Evolutionary conservation across 768 basidiomycete species (phyloP), one percentile per base, ranked within the genome.

Genomic region (Mycena rosella): DNA sequence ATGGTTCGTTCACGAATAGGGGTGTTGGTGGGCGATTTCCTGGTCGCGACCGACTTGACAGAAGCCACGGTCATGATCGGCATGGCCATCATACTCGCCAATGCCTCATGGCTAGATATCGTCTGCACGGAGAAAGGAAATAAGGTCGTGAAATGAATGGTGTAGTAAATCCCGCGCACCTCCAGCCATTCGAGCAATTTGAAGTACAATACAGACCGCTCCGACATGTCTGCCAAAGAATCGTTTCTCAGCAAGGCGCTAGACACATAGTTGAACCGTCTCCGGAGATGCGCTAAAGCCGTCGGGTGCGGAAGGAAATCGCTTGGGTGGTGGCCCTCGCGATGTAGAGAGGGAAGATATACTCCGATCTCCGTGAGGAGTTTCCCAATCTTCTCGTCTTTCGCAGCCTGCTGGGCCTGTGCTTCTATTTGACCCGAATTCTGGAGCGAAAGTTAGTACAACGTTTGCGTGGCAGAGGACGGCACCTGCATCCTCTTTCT

Each of bases 21-120:
- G 18, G 85, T 78, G 67, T 81, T 83, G 52, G 81, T 74, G 24
- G 81, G 74, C 9, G 79, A 75, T 72, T 84, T 87, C 82, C 87
- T 90, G n/a, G 87, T 81, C 5, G 83, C 82, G n/a, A 89, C 81
- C 8, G 85, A 81, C 75, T 91, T 92, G 57, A 89, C 85, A 22
- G 91, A 91, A 6, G 86, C 83, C 22, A 89, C 87, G n/a, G 90
- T 89, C 95, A 96, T 96, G 75, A 94, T 95, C 8, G 96, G 95
- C 95, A 96, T 97, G 2, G 94, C 95, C 89, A 97, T 94, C 92
- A 96, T 96, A 67, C 93, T 94, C 18, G 95, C 95, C 44, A 98
- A 80, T 7, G 95, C 92, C 83, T 97, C 96, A 69, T 98, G 96
- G 71, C 91, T 91, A 8, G 96, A 96, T 51, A 98, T 92, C 0